Evolutionary conservation across 257 asterid species (phyloP).

Genomic region (Solanum dulcamara): DNA sequence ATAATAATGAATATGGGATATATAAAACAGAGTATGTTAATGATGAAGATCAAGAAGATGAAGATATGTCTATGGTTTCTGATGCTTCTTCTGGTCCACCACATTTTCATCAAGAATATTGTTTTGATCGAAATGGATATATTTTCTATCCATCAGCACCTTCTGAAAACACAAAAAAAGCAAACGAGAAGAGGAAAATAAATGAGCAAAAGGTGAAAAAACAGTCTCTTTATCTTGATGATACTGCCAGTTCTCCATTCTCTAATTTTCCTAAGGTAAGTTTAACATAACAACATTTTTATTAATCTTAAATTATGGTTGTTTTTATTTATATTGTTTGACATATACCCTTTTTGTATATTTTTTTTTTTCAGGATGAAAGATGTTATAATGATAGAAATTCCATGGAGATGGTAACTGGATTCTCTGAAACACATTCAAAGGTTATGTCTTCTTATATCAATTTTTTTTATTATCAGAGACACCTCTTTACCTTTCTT

Average conservation of each 20-base stretch:
- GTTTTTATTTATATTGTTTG: neutral
- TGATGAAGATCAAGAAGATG: constrained; percentile 21
- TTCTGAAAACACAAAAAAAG: constrained; percentile 8
- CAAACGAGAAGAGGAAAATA: constrained; percentile 10
- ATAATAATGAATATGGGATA: neutral
- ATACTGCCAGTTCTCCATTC: constrained; percentile 81
- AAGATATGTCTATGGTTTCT: constrained; percentile 75
- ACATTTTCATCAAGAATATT: constrained; percentile 20
- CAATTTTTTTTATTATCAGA: neutral
- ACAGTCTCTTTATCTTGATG: constrained; percentile 55
- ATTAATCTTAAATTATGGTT: neutral
- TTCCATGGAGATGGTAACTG: constrained; percentile 21
- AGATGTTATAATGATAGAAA: constrained; percentile 18
- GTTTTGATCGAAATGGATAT: constrained; percentile 10
- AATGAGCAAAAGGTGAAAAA: constrained; percentile 11
- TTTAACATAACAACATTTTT: neutral
- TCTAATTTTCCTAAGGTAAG: constrained; percentile 42
- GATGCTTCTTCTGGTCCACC: constrained; percentile 97
- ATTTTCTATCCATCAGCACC: neutral
- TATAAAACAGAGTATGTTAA: constrained; percentile 4
- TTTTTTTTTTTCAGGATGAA: constrained; percentile 28
- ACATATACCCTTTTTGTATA: neutral
- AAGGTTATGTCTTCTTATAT: constrained; percentile 24
- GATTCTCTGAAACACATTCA: constrained; percentile 28
- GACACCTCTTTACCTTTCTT: neutral